These are phyloP conservation scores for Geranium rotundifolium DNA, from an alignment of 345 rosid genomes.

Conservation along the genomic window DNA sequence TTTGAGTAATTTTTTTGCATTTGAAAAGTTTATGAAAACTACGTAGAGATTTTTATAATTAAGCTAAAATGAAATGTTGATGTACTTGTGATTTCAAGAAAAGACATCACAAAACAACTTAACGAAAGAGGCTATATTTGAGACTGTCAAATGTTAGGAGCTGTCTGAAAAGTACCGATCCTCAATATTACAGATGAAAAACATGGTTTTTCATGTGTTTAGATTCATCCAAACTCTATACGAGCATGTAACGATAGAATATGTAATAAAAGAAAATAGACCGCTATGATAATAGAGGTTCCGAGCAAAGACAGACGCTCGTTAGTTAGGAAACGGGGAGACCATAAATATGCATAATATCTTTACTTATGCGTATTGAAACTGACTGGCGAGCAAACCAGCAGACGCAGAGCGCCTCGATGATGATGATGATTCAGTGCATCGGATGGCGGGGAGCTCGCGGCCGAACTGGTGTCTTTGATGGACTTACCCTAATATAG, in stretches of 20 bases:
- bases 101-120: too few relatives aligned
- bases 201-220: conserved; percentile 22
- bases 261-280: conserved; percentile 16
- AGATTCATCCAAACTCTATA: conserved; percentile 30
- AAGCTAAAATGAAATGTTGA: too few relatives aligned
- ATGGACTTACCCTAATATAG: conserved; percentile 76
- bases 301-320: conserved; percentile 10
- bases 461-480: conserved; percentile 97
- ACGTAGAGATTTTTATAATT: too few relatives aligned
- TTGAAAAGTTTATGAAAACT: too few relatives aligned
- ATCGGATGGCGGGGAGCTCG: conserved; percentile 68
- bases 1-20: too few relatives aligned
- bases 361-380: conserved; percentile 22
- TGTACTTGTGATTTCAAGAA: neutral
- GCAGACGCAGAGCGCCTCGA: conserved; percentile 4
- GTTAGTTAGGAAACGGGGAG: conserved; percentile 8
- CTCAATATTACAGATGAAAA: conserved; percentile 3
- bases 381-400: conserved; percentile 11
- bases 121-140: neutral
- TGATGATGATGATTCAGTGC: conserved; percentile 24
- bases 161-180: conserved; percentile 2
- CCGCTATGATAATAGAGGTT: conserved; percentile 12
- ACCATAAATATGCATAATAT: conserved; percentile 19
- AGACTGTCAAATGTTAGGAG: neutral
- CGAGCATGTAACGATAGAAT: conserved; percentile 10